Percentiles rank a stretch among this genome's conserved stretches.
phyloP scores from a whole-genome alignment of 148 eudicot species.

The Persicaria maculosa region DNA sequence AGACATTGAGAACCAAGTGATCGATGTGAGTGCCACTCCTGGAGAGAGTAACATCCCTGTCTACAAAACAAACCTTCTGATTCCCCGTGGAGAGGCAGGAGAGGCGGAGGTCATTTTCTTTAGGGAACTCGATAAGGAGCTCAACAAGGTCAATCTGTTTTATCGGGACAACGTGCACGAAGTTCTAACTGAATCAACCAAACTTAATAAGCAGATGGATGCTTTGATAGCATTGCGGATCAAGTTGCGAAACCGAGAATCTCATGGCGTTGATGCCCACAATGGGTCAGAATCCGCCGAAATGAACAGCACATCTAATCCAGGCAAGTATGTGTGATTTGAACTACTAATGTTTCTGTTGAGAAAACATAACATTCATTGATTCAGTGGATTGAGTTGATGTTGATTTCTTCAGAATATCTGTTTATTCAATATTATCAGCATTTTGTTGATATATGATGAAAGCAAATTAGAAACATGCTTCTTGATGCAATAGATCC shows the following conservation, averaged over 20 bases:
- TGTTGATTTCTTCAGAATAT: too few species aligned
- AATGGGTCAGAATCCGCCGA: not conserved
- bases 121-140: conserved; percentile 58
- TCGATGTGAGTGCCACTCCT: conserved; percentile 33
- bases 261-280: conserved; percentile 20
- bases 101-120: conserved; percentile 53
- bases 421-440: not conserved
- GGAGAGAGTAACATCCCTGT: conserved; percentile 44
- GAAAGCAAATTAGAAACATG: not conserved
- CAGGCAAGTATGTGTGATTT: not conserved
- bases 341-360: not conserved
- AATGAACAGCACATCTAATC: not conserved
- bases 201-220: conserved; percentile 59
- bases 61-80: conserved; percentile 49
- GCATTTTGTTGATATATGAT: not conserved
- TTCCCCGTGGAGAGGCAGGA: conserved; percentile 42
- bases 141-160: conserved; percentile 64
- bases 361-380: not conserved
- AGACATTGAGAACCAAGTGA: conserved; percentile 63
- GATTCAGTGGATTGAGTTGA: too few species aligned
- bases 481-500: conserved; percentile 3
- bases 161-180: conserved; percentile 55
- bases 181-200: conserved; percentile 37
- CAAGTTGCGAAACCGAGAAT: conserved; percentile 36
- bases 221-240: conserved; percentile 62